A percentile compares a stretch with the other conserved stretches of the same genome.
These are phyloP conservation scores for Alliaria petiolata DNA, from an alignment of 345 rosid genomes.

Conservation along the genomic window DNA sequence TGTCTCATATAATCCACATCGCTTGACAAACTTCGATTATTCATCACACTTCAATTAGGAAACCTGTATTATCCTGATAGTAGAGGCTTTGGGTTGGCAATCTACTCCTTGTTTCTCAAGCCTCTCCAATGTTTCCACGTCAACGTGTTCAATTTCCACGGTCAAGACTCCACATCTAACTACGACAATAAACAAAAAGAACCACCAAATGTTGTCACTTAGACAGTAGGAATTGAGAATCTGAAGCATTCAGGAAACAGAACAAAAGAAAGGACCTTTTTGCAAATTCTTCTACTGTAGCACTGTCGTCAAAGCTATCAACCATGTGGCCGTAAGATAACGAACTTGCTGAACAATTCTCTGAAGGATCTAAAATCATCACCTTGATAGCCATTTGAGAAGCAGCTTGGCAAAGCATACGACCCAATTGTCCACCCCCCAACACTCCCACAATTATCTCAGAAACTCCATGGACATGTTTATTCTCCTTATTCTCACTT, in stretches of 20 bases:
- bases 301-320: slow-evolving; percentile 82
- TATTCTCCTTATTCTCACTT: slow-evolving; percentile 34
- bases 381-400: slow-evolving; percentile 92
- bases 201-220: neutral
- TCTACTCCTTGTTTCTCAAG: slow-evolving; percentile 91
- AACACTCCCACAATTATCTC: slow-evolving; percentile 84
- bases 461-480: slow-evolving; percentile 53
- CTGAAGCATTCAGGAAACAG: neutral
- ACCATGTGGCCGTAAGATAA: slow-evolving; percentile 72
- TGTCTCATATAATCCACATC: neutral
- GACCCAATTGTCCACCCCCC: slow-evolving; percentile 97
- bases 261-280: slow-evolving; percentile 54
- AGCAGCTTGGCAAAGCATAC: slow-evolving; percentile 97
- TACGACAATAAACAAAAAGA: slow-evolving; percentile 33
- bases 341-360: slow-evolving; percentile 81
- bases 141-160: slow-evolving; percentile 92
- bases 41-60: neutral
- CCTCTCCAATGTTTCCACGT: slow-evolving; percentile 79
- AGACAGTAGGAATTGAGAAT: neutral
- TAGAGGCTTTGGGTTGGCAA: slow-evolving; percentile 95
- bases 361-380: slow-evolving; percentile 76
- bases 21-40: neutral
- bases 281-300: slow-evolving; percentile 68
- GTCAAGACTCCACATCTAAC: slow-evolving; percentile 91
- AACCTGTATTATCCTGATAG: slow-evolving; percentile 93